phyloP scores from a whole-genome alignment of 2,329 filamentous ascomycete species.

The Eutypa lata region DNA sequence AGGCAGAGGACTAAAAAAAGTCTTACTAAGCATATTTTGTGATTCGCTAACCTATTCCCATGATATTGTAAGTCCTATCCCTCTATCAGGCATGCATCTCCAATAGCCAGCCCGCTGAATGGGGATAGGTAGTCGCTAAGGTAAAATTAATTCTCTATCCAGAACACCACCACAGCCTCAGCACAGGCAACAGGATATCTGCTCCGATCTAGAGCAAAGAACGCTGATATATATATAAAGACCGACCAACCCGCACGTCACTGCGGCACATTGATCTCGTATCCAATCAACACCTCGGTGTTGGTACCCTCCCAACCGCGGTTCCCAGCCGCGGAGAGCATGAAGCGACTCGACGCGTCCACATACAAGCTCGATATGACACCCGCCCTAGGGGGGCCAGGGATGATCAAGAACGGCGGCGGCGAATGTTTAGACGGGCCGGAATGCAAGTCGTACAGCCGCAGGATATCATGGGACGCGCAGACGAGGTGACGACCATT shows the following conservation, averaged over 20 bases:
- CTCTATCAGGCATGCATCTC: too few relatives aligned
- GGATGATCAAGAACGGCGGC: conserved; percentile 94
- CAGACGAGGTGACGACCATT: conserved; percentile 92
- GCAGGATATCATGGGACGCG: conserved; percentile 88
- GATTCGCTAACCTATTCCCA: too few relatives aligned
- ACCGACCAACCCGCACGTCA: not conserved
- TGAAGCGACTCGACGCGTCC: conserved; percentile 83
- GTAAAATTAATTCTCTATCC: too few relatives aligned
- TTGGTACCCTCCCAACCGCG: conserved; percentile 89
- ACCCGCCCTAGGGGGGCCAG: conserved; percentile 77
- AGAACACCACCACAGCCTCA: too few relatives aligned
- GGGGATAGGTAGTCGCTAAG: too few relatives aligned
- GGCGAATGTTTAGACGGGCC: conserved; percentile 68
- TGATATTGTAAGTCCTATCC: too few relatives aligned
- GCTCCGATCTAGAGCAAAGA: too few relatives aligned
- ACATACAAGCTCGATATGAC: conserved; percentile 84
- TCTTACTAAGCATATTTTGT: too few relatives aligned
- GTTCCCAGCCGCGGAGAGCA: conserved; percentile 89
- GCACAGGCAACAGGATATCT: too few relatives aligned
- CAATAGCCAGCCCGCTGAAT: too few relatives aligned
- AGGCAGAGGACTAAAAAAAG: too few relatives aligned
- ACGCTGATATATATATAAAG: too few relatives aligned
- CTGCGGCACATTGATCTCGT: conserved; percentile 67
- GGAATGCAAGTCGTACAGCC: conserved; percentile 82
- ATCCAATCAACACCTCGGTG: conserved; percentile 90